These are phyloP conservation scores for Curvularia sp. DNA, from an alignment of 2,329 filamentous ascomycete genomes.

Conservation along the genomic window DNA sequence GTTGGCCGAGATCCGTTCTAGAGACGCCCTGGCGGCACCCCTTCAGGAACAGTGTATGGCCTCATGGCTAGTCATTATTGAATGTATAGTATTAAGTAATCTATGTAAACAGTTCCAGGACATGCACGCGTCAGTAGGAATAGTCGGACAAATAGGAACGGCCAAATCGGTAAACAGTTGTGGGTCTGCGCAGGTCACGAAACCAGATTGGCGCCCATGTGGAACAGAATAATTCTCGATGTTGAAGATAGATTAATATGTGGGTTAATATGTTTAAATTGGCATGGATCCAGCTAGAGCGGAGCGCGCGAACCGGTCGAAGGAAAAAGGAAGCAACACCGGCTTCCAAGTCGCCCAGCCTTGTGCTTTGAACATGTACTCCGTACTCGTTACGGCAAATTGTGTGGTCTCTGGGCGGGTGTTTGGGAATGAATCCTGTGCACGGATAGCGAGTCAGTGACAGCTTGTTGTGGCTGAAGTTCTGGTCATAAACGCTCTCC, in stretches of 20 bases:
- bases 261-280: conserved; percentile 40
- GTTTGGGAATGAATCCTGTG: conserved; percentile 2
- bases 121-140: conserved; percentile 6
- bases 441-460: conserved; percentile 1
- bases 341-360: not conserved
- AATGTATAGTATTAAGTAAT: conserved; percentile 21
- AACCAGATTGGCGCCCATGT: conserved; percentile 20
- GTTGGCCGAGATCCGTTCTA: conserved; percentile 25
- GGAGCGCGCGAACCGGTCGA: conserved; percentile 17
- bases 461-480: not conserved
- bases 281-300: conserved; percentile 21
- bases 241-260: conserved; percentile 45
- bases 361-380: conserved; percentile 3
- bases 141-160: conserved; percentile 14
- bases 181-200: conserved; percentile 9
- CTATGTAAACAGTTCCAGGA: conserved; percentile 21
- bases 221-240: conserved; percentile 20
- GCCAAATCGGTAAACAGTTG: conserved; percentile 2
- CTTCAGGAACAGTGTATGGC: conserved; percentile 19
- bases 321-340: conserved; percentile 18
- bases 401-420: conserved; percentile 2
- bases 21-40: conserved; percentile 29
- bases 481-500: not conserved
- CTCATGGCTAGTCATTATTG: conserved; percentile 40
- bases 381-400: conserved; percentile 8